phyloP scores from a whole-genome alignment of 306 rosid genomes.

The Rubus idaeus region DNA sequence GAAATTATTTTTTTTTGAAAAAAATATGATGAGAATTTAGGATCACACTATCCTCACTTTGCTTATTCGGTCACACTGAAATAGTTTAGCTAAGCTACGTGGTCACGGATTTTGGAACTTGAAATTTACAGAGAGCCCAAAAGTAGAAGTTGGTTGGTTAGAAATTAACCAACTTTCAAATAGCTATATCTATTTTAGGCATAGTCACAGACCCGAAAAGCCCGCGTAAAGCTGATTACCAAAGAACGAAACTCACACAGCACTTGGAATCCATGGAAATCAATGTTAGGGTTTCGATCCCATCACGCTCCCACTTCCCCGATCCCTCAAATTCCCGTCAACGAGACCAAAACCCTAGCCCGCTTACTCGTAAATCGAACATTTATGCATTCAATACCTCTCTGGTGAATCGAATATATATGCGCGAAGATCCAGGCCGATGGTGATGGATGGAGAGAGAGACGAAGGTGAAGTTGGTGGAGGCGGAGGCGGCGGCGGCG shows the following conservation, averaged over 20 bases:
- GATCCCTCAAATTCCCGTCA: neutral
- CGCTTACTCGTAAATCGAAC: neutral
- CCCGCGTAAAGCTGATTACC: constrained; percentile 31
- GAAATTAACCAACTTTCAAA: constrained; percentile 27
- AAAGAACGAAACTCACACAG: constrained; percentile 3
- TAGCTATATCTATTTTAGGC: constrained; percentile 27
- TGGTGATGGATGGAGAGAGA: constrained; percentile 40
- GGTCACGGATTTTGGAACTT: neutral
- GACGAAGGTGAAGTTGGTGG: constrained; percentile 12
- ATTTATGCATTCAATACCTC: neutral
- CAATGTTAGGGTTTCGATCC: constrained; percentile 34
- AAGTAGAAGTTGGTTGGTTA: neutral
- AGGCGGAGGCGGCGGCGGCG: constrained; percentile 19
- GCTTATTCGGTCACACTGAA: neutral
- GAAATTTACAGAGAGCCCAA: neutral
- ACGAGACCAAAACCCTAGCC: neutral
- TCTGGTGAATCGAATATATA: neutral
- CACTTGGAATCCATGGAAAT: constrained; percentile 19
- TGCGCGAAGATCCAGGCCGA: constrained; percentile 12
- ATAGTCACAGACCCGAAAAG: constrained; percentile 24
- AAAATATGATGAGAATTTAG: neutral
- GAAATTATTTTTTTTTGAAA: too few species aligned
- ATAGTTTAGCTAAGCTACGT: neutral
- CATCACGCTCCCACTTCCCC: constrained; percentile 15
- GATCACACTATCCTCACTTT: neutral